These are phyloP conservation scores for Sclerotinia spermophila DNA, from an alignment of 2,329 filamentous ascomycete genomes.

Conservation along the genomic window DNA sequence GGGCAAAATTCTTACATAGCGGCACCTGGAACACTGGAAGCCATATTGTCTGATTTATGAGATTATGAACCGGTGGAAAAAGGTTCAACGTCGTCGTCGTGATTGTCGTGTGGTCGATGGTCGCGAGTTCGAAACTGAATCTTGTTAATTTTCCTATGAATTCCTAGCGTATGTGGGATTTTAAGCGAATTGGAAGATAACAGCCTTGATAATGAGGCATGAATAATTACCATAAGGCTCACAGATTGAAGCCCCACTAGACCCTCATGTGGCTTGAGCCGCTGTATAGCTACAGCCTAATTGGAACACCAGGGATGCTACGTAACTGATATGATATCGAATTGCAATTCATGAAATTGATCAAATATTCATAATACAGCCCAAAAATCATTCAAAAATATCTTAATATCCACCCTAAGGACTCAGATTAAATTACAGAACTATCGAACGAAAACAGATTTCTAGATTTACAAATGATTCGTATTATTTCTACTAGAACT, in stretches of 20 bases:
- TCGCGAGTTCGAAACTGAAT: constrained; percentile 14
- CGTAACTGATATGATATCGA: constrained; percentile 4
- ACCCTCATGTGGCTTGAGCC: not conserved
- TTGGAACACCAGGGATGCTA: not conserved
- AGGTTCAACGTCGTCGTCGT: constrained; percentile 32
- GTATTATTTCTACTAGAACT: constrained; percentile 1
- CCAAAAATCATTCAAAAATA: constrained; percentile 1
- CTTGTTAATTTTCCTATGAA: constrained; percentile 10
- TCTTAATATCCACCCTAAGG: not conserved
- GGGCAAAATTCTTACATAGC: constrained; percentile 37
- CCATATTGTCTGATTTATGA: constrained; percentile 38
- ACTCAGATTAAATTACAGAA: not conserved
- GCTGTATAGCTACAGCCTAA: not conserved
- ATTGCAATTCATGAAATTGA: not conserved
- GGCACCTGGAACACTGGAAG: constrained; percentile 39
- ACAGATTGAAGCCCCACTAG: not conserved
- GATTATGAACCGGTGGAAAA: constrained; percentile 32
- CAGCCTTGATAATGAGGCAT: not conserved
- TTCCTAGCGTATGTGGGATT: constrained; percentile 15
- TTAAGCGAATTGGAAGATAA: constrained; percentile 12
- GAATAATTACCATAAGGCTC: not conserved
- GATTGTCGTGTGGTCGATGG: constrained; percentile 18
- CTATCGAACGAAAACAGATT: not conserved
- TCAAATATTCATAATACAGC: not conserved
- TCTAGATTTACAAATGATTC: constrained; percentile 9